Conservation (phyloP, 257 asterid genomes). For the Craterostigma plantagineum region DNA sequence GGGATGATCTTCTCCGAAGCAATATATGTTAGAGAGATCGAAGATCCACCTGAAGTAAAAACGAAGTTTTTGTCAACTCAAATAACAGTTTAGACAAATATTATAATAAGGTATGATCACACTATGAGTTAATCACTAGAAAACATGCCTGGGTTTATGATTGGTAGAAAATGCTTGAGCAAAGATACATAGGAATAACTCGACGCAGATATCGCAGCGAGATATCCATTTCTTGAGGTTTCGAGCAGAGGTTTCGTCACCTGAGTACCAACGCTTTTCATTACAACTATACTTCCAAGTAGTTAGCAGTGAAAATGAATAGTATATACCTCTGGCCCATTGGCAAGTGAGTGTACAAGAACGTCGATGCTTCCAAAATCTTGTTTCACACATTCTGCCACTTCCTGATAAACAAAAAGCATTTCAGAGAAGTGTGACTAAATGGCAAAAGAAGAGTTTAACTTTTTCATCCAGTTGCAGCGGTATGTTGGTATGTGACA, state of each 20-base stretch:
- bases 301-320: neutral
- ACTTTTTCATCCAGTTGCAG: no score
- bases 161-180: conserved; percentile 63
- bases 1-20: conserved; percentile 87
- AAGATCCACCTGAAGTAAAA: conserved; percentile 52
- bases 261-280: conserved; percentile 14
- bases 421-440: conserved; percentile 4
- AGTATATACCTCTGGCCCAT: conserved; percentile 68
- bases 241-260: conserved; percentile 74
- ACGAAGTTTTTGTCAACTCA: neutral
- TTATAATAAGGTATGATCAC: no score
- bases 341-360: conserved; percentile 84
- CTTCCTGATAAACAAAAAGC: conserved; percentile 40
- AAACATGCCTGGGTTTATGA: conserved; percentile 61
- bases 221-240: conserved; percentile 78
- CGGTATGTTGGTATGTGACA: no score
- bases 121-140: neutral
- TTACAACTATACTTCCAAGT: neutral
- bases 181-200: conserved; percentile 76
- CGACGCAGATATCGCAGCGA: conserved; percentile 88
- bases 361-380: conserved; percentile 80
- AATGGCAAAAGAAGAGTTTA: no score
- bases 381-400: conserved; percentile 59
- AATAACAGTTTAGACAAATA: neutral
- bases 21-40: conserved; percentile 70